phyloP scores from a whole-genome alignment of 805 yeast genomes.

The Torulaspora franciscae region DNA sequence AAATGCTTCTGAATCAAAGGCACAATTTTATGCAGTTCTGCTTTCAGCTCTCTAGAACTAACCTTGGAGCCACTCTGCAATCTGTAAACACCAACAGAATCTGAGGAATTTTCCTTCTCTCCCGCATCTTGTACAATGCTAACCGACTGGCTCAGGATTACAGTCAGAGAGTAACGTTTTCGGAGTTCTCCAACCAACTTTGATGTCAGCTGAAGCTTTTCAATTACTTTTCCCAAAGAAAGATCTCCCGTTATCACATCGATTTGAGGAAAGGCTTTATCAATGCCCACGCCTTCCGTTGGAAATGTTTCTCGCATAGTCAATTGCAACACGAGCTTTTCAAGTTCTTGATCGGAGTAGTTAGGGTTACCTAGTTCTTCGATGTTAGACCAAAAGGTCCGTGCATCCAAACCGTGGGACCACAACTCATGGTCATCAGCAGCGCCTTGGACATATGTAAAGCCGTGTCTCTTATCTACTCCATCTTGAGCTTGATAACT shows the following conservation, averaged over 20 bases:
- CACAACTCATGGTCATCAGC: conserved; percentile 93
- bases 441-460: conserved; percentile 80
- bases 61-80: conserved; percentile 47
- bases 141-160: conserved; percentile 23
- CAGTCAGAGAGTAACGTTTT: conserved; percentile 12
- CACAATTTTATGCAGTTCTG: conserved; percentile 41
- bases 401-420: conserved; percentile 55
- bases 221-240: conserved; percentile 21
- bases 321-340: conserved; percentile 10
- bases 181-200: conserved; percentile 9
- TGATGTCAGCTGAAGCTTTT: conserved; percentile 12
- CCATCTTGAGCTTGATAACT: conserved; percentile 62
- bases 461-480: conserved; percentile 42
- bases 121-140: background rate
- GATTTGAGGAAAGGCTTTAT: conserved; percentile 14
- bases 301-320: background rate
- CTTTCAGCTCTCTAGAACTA: conserved; percentile 60
- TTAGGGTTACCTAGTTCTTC: conserved; percentile 27
- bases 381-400: conserved; percentile 50
- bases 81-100: conserved; percentile 10
- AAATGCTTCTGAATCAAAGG: conserved; percentile 22
- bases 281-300: conserved; percentile 3
- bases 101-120: background rate
- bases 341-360: conserved; percentile 34
- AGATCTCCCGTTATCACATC: conserved; percentile 23